These are phyloP conservation scores for Dacryopinax spathularia DNA, from an alignment of 768 basidiomycete species.

Conservation along the genomic window DNA sequence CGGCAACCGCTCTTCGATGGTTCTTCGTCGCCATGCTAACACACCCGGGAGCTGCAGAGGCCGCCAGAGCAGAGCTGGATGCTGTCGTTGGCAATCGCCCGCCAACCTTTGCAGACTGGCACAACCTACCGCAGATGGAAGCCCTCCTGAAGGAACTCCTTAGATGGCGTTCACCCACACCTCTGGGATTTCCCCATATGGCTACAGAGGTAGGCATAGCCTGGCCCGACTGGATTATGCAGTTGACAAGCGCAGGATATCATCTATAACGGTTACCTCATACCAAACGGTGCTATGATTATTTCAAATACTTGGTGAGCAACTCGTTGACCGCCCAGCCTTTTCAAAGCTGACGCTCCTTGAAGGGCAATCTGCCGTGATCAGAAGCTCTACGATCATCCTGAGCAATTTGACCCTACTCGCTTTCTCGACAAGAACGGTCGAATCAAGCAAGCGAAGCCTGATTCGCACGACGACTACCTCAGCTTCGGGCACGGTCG, in stretches of 20 bases:
- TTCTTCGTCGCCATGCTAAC: neutral
- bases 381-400: neutral
- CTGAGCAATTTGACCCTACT: conserved; percentile 2
- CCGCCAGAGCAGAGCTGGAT: neutral
- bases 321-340: conserved; percentile 16
- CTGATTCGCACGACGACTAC: neutral
- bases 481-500: neutral
- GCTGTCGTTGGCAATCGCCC: neutral
- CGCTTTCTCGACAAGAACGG: neutral
- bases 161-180: neutral
- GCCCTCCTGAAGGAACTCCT: neutral
- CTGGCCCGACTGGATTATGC: neutral
- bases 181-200: neutral
- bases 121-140: neutral
- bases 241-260: conserved; percentile 15
- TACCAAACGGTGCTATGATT: conserved; percentile 18
- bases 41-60: neutral
- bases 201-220: neutral
- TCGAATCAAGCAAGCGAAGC: neutral
- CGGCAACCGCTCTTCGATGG: neutral
- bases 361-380: conserved; percentile 5
- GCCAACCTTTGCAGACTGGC: neutral
- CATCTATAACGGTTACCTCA: conserved; percentile 17
- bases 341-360: conserved; percentile 7
- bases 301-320: conserved; percentile 22